Evolutionary conservation across 2,329 filamentous ascomycete genomes (phyloP).

Genomic region (Neonectria magnoliae): DNA sequence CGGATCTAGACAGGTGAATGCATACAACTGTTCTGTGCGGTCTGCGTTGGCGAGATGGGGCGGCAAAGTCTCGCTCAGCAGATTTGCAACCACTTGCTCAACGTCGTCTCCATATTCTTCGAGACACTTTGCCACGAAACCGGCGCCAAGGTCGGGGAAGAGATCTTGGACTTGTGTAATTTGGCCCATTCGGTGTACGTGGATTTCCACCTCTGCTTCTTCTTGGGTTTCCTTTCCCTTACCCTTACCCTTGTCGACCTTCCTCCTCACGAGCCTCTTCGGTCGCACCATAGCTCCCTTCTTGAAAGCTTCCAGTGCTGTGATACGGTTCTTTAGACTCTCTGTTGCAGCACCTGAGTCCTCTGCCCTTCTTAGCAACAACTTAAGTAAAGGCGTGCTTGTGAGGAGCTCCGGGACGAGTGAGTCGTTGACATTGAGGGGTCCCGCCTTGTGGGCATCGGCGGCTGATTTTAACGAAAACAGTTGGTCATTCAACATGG

Average conservation of each 20-base stretch:
- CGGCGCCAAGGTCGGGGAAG: conserved; percentile 86
- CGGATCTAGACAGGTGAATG: conserved; percentile 24
- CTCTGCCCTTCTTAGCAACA: conserved; percentile 66
- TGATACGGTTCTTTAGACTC: conserved; percentile 69
- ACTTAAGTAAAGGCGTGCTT: conserved; percentile 77
- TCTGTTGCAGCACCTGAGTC: conserved; percentile 59
- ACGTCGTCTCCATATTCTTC: conserved; percentile 81
- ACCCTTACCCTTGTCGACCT: conserved; percentile 76
- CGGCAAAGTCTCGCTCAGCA: conserved; percentile 82
- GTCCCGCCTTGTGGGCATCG: conserved; percentile 68
- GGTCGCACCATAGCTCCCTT: conserved; percentile 64
- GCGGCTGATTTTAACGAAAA: conserved; percentile 81
- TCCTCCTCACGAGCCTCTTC: conserved; percentile 62
- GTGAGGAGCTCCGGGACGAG: conserved; percentile 86
- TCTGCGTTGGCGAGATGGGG: conserved; percentile 72
- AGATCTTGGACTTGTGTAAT: conserved; percentile 93
- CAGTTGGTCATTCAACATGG: conserved; percentile 82
- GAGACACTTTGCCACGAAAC: conserved; percentile 81
- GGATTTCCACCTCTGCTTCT: conserved; percentile 62
- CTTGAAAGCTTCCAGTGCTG: conserved; percentile 68
- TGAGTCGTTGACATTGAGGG: conserved; percentile 69
- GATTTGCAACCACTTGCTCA: conserved; percentile 82
- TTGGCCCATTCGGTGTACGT: conserved; percentile 84
- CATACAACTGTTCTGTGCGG: conserved; percentile 70
- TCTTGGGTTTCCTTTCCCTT: conserved; percentile 60